Percentiles rank a stretch among this genome's conserved stretches.
phyloP scores from a whole-genome alignment of 768 basidiomycete genomes.

The Hygrocybe punicea region DNA sequence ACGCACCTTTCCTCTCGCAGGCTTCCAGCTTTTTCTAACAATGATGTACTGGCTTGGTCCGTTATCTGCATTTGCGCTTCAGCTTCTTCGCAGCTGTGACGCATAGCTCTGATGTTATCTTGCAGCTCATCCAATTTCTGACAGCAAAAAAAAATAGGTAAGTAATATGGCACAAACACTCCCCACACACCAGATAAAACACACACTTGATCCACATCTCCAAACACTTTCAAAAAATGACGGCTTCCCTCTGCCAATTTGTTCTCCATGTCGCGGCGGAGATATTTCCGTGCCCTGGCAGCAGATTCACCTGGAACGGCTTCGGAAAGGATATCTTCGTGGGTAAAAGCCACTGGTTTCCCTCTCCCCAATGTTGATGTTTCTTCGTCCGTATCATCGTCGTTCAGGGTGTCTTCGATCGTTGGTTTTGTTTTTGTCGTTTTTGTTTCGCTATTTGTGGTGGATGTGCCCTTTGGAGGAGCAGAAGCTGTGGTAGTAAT shows the following conservation, averaged over 20 bases:
- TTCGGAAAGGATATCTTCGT: constrained; percentile 25
- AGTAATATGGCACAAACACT: neutral
- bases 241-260: constrained; percentile 79
- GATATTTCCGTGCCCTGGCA: constrained; percentile 68
- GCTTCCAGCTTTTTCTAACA: constrained; percentile 81
- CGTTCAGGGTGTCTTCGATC: constrained; percentile 32
- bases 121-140: constrained; percentile 86
- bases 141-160: constrained; percentile 4
- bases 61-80: constrained; percentile 73
- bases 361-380: too few species aligned
- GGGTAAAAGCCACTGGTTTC: neutral
- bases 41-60: constrained; percentile 67
- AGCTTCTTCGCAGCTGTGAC: constrained; percentile 75
- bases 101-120: constrained; percentile 76
- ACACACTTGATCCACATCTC: constrained; percentile 87
- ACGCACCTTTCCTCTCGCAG: constrained; percentile 68
- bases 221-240: constrained; percentile 79
- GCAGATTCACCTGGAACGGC: constrained; percentile 60
- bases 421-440: too few species aligned
- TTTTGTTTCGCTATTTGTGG: too few species aligned
- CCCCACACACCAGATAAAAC: neutral
- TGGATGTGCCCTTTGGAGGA: too few species aligned
- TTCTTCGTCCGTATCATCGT: constrained; percentile 32
- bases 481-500: constrained; percentile 1
- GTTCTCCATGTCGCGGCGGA: constrained; percentile 81